Evolutionary conservation across 2,329 filamentous ascomycete species (phyloP), one percentile per base, ranked within the genome.

Genomic region (Microdochium bolleyi): DNA sequence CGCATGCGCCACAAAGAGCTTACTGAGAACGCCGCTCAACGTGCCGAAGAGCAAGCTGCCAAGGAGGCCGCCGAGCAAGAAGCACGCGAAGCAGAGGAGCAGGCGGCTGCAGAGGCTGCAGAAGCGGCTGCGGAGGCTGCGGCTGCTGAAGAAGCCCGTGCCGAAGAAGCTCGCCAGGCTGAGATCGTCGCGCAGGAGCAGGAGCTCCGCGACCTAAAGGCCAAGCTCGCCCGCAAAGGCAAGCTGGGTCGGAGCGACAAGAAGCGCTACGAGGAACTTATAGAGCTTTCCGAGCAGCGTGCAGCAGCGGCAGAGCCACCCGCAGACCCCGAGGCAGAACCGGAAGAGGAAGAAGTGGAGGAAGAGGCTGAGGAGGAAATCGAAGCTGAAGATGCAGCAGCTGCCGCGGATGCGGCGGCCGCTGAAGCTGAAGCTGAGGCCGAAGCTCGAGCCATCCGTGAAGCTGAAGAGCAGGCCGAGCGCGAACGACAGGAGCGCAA

Each of bases 1-100:
- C 65, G 76, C 50, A 73, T 78, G 54, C 75, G 72, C 54, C 65
- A 71, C 24, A 65, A 70, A 32, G 58, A 60, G 8, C 60, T 76
- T 7, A 68, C 63, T 10, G 65, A 65, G 37, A 70, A 64, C 30
- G 62, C 66, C 24, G 62, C 60, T 25, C 62, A 61, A 54, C 65
- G 71, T 32, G 67, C 68, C 7, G 71, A 73, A 53, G 69, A 75
- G 53, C 72, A 73, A 59, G 68, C 70, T n/a, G 50, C 49, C 3
- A 48, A 51, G 9, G 55, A 56, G 24, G 50, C 52, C 25, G 54
- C 48, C n/a, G 57, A 56, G 21, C 41, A 65, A 1, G 60, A 60
- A 55, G 53, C 61, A 22, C 54, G 51, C 3, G 57, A 58, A 51
- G 58, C 57, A 7, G 57, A 59, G 27, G 57, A 59, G 34, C 44